A percentile compares a stretch with the other conserved stretches of the same genome.
Evolutionary conservation across 495 filamentous ascomycete genomes (phyloP).

Genomic region (Penicillium roqueforti): DNA sequence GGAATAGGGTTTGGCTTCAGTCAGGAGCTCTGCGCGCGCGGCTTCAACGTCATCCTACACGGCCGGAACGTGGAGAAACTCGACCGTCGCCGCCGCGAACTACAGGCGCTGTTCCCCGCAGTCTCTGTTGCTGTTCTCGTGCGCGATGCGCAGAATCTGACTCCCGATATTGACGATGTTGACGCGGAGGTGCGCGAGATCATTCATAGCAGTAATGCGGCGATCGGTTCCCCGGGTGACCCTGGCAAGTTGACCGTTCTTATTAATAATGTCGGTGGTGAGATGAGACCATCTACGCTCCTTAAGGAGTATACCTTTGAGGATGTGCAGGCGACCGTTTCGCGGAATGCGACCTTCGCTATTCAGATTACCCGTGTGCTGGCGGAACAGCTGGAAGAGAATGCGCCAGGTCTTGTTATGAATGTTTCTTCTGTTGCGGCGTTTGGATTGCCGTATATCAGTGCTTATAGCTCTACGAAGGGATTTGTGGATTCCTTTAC

Average conservation of each 20-base stretch:
- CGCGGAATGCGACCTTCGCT: slow-evolving; percentile 38
- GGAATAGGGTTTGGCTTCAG: slow-evolving; percentile 54
- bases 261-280: slow-evolving; percentile 49
- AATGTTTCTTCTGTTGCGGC: slow-evolving; percentile 39
- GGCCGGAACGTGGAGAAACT: slow-evolving; percentile 51
- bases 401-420: slow-evolving; percentile 33
- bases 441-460: slow-evolving; percentile 34
- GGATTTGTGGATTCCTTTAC: slow-evolving; percentile 35
- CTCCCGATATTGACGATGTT: slow-evolving; percentile 18
- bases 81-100: slow-evolving; percentile 19
- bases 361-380: slow-evolving; percentile 41
- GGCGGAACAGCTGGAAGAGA: slow-evolving; percentile 28
- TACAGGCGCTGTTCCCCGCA: slow-evolving; percentile 29
- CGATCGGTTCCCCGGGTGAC: not conserved
- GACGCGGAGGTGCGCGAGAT: slow-evolving; percentile 15
- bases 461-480: slow-evolving; percentile 36
- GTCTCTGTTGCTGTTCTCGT: slow-evolving; percentile 24
- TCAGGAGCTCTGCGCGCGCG: slow-evolving; percentile 46
- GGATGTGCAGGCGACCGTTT: slow-evolving; percentile 25
- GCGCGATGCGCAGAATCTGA: slow-evolving; percentile 28
- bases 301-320: slow-evolving; percentile 20
- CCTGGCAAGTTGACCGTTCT: slow-evolving; percentile 33
- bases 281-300: slow-evolving; percentile 13
- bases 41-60: slow-evolving; percentile 57
- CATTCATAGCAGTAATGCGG: not conserved